A percentile compares a stretch with the other conserved stretches of the same genome.
phyloP scores from a whole-genome alignment of 2,329 filamentous ascomycete species.

The Aspergillus phoenicis region DNA sequence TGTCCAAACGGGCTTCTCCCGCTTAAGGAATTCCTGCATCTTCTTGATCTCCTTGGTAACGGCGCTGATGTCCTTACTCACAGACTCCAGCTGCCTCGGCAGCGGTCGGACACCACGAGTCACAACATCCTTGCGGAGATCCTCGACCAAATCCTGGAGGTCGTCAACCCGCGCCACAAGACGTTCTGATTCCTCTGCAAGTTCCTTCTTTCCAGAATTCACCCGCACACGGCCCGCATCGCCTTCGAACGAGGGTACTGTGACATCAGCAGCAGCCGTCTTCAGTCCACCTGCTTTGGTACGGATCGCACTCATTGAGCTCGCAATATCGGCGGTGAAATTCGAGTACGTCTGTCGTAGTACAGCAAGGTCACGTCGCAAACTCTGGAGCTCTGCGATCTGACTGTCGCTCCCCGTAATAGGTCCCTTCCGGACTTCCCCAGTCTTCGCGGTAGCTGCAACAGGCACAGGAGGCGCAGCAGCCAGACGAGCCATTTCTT shows the following conservation, averaged over 20 bases:
- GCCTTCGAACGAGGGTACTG: conserved; percentile 71
- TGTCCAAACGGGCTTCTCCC: conserved; percentile 95
- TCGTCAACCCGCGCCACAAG: conserved; percentile 93
- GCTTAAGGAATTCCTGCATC: conserved; percentile 87
- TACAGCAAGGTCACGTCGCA: conserved; percentile 86
- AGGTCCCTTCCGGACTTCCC: conserved; percentile 28
- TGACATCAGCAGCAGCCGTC: conserved; percentile 68
- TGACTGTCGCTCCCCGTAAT: conserved; percentile 59
- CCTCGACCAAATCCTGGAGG: conserved; percentile 94
- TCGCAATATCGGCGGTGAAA: conserved; percentile 84
- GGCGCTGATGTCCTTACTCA: conserved; percentile 81
- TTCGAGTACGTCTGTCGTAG: conserved; percentile 90
- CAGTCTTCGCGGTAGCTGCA: conserved; percentile 27
- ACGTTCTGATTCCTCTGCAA: conserved; percentile 84
- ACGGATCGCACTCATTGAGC: conserved; percentile 81
- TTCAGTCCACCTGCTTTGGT: conserved; percentile 82
- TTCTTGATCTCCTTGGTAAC: conserved; percentile 87
- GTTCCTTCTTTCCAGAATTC: conserved; percentile 79
- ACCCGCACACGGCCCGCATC: conserved; percentile 85
- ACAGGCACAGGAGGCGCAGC: conserved; percentile 48
- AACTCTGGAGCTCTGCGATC: conserved; percentile 73
- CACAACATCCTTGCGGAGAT: conserved; percentile 96
- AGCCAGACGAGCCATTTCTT: conserved; percentile 74
- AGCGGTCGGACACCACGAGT: conserved; percentile 86
- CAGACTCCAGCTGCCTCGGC: conserved; percentile 83